phyloP scores from a whole-genome alignment of 495 filamentous ascomycete genomes.

The Aspergillus affinis region DNA sequence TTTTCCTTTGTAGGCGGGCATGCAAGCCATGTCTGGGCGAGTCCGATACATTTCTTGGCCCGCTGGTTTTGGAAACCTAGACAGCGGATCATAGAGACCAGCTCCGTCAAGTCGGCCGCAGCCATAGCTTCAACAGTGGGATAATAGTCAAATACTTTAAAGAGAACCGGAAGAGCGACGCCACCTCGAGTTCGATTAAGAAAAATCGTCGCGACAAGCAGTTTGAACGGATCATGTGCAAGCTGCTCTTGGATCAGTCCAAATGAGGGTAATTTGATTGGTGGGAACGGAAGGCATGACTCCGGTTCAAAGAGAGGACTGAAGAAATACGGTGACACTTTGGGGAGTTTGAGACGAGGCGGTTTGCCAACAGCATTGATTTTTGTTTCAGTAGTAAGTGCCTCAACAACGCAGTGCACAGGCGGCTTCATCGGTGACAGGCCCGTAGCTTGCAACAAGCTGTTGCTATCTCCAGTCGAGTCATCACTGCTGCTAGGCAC shows the following conservation, averaged over 20 bases:
- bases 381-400: conserved; percentile 11
- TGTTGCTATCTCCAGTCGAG: conserved; percentile 12
- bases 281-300: conserved; percentile 70
- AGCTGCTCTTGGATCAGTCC: conserved; percentile 85
- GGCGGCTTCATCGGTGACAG: background rate
- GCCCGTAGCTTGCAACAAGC: background rate
- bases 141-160: conserved; percentile 62
- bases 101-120: conserved; percentile 51
- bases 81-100: conserved; percentile 63
- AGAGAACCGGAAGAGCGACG: conserved; percentile 76
- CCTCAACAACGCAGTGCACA: background rate
- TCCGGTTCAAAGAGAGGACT: conserved; percentile 44
- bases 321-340: conserved; percentile 51
- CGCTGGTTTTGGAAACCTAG: conserved; percentile 73
- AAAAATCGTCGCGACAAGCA: conserved; percentile 77
- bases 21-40: conserved; percentile 72
- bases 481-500: conserved; percentile 30
- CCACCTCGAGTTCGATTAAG: conserved; percentile 76
- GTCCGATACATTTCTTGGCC: conserved; percentile 58
- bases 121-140: conserved; percentile 68
- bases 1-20: conserved; percentile 57
- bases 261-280: conserved; percentile 60
- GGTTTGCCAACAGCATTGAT: conserved; percentile 11
- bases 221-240: conserved; percentile 64
- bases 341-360: conserved; percentile 25